Evolutionary conservation across 345 rosid genomes (phyloP).

Genomic region (Sisymbrium altissimum): DNA sequence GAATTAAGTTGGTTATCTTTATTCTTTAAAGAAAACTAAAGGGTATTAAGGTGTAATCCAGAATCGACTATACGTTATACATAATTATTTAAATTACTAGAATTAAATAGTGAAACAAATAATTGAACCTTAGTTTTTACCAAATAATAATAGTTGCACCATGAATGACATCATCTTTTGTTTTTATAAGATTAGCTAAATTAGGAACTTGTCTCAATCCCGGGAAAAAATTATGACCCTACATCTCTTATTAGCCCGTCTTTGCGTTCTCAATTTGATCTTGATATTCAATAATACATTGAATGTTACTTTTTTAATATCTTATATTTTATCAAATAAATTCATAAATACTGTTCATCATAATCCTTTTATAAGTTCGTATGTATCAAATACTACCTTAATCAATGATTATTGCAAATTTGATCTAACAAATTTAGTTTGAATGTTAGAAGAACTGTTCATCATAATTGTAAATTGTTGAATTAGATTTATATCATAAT

Average conservation of each 20-base stretch:
- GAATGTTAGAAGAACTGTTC: too few relatives aligned
- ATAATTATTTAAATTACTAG: background rate
- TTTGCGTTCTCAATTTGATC: background rate
- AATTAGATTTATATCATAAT: too few relatives aligned
- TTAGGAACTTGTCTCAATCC: background rate
- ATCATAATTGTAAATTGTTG: too few relatives aligned
- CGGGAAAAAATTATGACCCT: background rate
- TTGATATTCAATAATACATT: too few relatives aligned
- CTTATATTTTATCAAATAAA: too few relatives aligned
- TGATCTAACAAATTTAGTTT: too few relatives aligned
- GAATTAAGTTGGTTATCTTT: background rate
- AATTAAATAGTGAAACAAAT: background rate
- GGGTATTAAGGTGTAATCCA: background rate
- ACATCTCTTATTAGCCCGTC: background rate
- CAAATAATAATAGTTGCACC: background rate
- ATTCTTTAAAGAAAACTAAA: too few relatives aligned
- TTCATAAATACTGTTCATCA: too few relatives aligned
- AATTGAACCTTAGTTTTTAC: background rate
- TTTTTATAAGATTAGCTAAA: background rate
- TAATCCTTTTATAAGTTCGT: too few relatives aligned
- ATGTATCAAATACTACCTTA: too few relatives aligned
- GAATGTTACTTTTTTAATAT: too few relatives aligned
- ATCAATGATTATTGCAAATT: too few relatives aligned
- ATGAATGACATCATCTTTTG: background rate
- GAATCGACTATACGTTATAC: background rate